Base-by-base conservation (phyloP, 176 grass and related monocot genomes). In the Phoenix roebelenii region DNA sequence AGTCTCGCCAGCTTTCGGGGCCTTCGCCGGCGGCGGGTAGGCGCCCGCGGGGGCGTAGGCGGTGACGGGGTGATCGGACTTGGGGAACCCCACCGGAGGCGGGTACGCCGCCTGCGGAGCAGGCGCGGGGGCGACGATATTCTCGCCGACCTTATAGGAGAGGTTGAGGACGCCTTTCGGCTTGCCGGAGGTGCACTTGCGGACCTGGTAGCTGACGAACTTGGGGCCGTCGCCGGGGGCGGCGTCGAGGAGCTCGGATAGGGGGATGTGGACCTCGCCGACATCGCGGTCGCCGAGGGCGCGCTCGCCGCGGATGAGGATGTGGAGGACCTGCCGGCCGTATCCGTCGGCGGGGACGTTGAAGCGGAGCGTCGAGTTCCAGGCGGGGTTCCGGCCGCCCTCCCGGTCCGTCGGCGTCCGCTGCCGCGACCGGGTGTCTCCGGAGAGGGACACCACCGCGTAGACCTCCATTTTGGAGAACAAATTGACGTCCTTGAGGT, bases 381-480 rank as follows among this genome's bases (percentile, higher is more conserved):
- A 95, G 35, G 15, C 56, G 16, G 90, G 90, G 57, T 85, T 73
- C 25, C 83, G 63, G 1, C 83, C 80, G 25, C 90, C 74, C 54
- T 74, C 65, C 18, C 71, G 44, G 60, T 95, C 80, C 0, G 83
- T 57, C 6, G 57, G 70, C 18, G 90, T 89, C 76, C 76, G 78
- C 72, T 89, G 82, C 3, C 56, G 58, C 17, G 70, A 76, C 1
- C 79, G 71, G 0, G 64, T 63, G 55, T 89, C 71, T 28, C 70
- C 73, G 4, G 85, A 77, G 71, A 95, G 57, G 62, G 57, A 85
- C 49, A 44, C 75, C 1, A 89, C 82, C 0, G 79, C 89, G 77
- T 89, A 95, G 57, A 85, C 85, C 24, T 80, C 58, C 78, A 95
- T 82, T 57, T 81, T 80, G 24, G 73, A 72, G 72, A 95, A 60